A percentile compares a stretch with the other conserved stretches of the same genome.
Conservation (phyloP, 305 asterid genomes). For the Ruellia speciosa region DNA sequence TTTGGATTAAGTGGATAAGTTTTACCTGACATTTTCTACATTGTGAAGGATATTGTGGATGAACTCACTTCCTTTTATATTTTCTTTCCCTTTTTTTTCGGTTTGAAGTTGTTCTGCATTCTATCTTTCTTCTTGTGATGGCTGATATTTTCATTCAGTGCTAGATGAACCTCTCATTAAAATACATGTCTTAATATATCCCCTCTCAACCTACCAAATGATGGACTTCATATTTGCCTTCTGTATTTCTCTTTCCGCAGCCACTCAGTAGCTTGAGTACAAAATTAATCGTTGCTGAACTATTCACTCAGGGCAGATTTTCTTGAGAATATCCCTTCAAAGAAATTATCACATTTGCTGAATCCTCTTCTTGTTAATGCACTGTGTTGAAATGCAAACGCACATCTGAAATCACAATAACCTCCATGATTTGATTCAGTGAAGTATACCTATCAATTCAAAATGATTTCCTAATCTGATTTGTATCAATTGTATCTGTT, state of each 20-base stretch:
- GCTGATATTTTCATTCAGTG: conserved; percentile 2
- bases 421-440: neutral
- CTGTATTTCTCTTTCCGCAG: neutral
- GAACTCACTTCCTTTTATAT: too few species aligned
- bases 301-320: neutral
- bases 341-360: conserved; percentile 1
- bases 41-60: too few species aligned
- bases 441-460: neutral
- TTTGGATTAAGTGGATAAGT: too few species aligned
- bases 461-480: too few species aligned
- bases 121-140: neutral
- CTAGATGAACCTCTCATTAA: conserved; percentile 1
- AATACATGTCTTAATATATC: conserved; percentile 1
- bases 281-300: conserved; percentile 5
- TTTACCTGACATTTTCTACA: too few species aligned
- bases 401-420: neutral
- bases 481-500: neutral
- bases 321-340: conserved; percentile 6
- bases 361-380: neutral
- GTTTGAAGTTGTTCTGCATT: neutral
- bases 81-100: neutral
- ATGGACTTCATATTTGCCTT: neutral
- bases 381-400: neutral
- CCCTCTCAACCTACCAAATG: conserved; percentile 5
- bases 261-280: neutral